Base-by-base conservation (phyloP, 2,329 filamentous ascomycete genomes). In the Fusarium equiseti region DNA sequence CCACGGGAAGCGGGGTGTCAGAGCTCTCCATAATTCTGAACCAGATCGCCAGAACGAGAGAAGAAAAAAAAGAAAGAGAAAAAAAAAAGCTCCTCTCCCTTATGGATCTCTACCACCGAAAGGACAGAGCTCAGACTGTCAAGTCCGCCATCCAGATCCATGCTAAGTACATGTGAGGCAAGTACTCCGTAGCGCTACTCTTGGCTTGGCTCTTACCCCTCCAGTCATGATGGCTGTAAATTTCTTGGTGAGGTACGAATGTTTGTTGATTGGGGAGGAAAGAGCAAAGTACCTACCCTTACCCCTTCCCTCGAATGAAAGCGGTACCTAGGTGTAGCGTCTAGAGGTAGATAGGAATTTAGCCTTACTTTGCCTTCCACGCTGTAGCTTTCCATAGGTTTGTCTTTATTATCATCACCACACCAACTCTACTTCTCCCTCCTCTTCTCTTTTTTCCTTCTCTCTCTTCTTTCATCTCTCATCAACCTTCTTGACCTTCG, bases 1-100 rank as follows among this genome's bases (percentile, higher is more conserved):
- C 35, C 22, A 63, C 35, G 32, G 29, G 63, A 62, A 72, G 69
- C 69, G 69, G 69, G 69, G 69, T 71, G 59, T 45, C 61, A 70
- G 69, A 72, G 69, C 69, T 71, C 69, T 61, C 69, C 69, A 71
- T 72, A 71, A 72, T 70, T 71, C 40, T 69, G 24, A 66, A 72
- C 61, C 54, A 72, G 69, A 72, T 72, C 69, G 69, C 58, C 62
- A 67, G 58, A 70, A 72, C 18, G 49, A 54, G 48, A 51, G 22
- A 46, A 49, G 50, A 58, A 61, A 55, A 63, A 63, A 50, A 45
- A 48, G 31, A 64, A 49, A 43, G 26, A 32, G 35, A 57, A 12
- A 69, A 64, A 68, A 46, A 22, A 24, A n/a, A 53, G 50, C 50
- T 53, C 50, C 69, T 72, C 50, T 40, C 53, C 44, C 48, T 40